phyloP scores from a whole-genome alignment of 306 rosid genomes.

The Pachyrhizus erosus region DNA sequence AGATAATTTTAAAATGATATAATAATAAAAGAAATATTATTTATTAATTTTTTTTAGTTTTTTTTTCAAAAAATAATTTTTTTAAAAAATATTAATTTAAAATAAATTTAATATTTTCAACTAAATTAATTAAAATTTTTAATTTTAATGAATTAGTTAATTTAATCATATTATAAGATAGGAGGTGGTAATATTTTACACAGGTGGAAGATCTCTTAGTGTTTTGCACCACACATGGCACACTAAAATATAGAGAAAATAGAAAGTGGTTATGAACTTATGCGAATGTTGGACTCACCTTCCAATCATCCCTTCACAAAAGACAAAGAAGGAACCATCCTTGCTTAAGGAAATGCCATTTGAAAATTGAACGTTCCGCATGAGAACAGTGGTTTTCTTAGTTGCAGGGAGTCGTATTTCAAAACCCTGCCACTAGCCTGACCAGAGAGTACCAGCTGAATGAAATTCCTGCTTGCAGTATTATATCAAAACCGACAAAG shows the following conservation, averaged over 20 bases:
- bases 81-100: no score
- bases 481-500: constrained; percentile 40
- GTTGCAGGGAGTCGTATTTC: constrained; percentile 72
- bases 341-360: constrained; percentile 91
- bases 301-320: constrained; percentile 67
- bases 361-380: constrained; percentile 70
- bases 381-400: constrained; percentile 73
- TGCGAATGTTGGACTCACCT: constrained; percentile 51
- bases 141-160: no score
- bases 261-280: not conserved
- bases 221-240: not conserved
- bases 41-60: no score
- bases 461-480: constrained; percentile 69
- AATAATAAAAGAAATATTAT: no score
- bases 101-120: no score
- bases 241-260: not conserved
- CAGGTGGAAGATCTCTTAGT: not conserved
- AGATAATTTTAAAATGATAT: no score
- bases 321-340: constrained; percentile 81
- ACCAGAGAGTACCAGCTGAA: constrained; percentile 72
- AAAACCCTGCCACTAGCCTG: constrained; percentile 77
- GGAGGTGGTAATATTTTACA: not conserved
- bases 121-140: no score
- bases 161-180: no score
- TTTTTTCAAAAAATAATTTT: no score